These are phyloP conservation scores for Coemansia sp. DNA, from an alignment of 192 early-diverging fungal genomes.

Conservation along the genomic window DNA sequence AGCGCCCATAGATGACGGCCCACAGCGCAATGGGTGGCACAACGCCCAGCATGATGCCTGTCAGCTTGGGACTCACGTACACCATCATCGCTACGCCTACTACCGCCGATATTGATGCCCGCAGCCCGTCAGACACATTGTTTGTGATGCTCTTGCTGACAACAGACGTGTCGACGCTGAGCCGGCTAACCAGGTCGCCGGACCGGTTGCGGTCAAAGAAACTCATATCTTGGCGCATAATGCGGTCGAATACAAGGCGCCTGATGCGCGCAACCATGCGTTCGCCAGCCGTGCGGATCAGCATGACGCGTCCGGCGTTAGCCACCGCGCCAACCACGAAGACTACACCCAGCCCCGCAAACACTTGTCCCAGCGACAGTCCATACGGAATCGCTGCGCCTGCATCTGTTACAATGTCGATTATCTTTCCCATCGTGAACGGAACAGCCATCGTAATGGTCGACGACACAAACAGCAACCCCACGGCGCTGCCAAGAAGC, in stretches of 20 bases:
- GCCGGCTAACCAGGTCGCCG: constrained; percentile 76
- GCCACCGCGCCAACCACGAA: constrained; percentile 58
- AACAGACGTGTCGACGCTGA: constrained; percentile 73
- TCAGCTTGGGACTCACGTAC: constrained; percentile 64
- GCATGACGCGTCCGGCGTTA: constrained; percentile 59
- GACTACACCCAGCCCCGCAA: constrained; percentile 52
- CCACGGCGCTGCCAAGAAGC: constrained; percentile 57
- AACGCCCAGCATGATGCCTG: constrained; percentile 68
- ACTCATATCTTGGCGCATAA: constrained; percentile 61
- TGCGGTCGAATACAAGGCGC: constrained; percentile 52
- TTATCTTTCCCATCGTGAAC: constrained; percentile 67
- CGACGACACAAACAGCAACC: constrained; percentile 60
- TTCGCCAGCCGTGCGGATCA: constrained; percentile 63
- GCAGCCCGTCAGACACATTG: constrained; percentile 72
- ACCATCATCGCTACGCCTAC: constrained; percentile 69
- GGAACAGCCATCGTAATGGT: constrained; percentile 65
- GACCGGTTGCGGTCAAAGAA: constrained; percentile 64
- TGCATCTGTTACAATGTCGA: constrained; percentile 63
- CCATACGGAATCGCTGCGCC: constrained; percentile 48
- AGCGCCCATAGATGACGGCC: constrained; percentile 68
- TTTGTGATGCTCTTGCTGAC: constrained; percentile 74
- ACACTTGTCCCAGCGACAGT: constrained; percentile 56
- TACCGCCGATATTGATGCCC: constrained; percentile 58
- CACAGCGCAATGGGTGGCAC: constrained; percentile 71
- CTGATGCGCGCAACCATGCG: constrained; percentile 59